phyloP scores from a whole-genome alignment of 139 green algal genomes.

The Auxenochlorella pyrenoidosa region DNA sequence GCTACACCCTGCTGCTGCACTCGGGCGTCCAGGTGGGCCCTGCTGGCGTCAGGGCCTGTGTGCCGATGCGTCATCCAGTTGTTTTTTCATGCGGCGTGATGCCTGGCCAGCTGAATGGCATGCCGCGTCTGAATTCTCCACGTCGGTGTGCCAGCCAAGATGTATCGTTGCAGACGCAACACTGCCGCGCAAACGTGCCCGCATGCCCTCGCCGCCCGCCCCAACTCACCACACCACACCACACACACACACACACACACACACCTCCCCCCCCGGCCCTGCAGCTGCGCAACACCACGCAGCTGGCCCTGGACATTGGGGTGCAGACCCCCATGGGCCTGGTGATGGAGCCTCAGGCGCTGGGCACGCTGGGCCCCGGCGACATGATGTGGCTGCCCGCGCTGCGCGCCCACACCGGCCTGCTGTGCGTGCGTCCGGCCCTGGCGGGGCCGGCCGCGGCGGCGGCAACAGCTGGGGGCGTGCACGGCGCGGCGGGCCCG shows the following conservation, averaged over 20 bases:
- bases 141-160: no score
- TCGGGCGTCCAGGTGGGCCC: slow-evolving; percentile 46
- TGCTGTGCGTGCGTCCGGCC: slow-evolving; percentile 53
- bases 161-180: no score
- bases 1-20: slow-evolving; percentile 54
- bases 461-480: no score
- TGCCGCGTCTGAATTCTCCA: no score
- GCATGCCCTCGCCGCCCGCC: no score
- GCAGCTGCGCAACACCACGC: slow-evolving; percentile 58
- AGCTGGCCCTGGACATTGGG: slow-evolving; percentile 52
- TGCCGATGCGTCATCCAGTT: no score
- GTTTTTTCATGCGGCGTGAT: background rate
- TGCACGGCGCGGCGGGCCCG: no score
- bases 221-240: background rate
- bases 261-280: background rate
- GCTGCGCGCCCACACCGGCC: slow-evolving; percentile 15
- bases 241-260: background rate
- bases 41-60: no score
- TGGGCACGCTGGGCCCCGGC: slow-evolving; percentile 48
- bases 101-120: background rate
- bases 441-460: background rate
- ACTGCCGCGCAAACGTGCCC: no score
- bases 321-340: slow-evolving; percentile 11
- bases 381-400: slow-evolving; percentile 58
- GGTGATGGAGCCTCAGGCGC: slow-evolving; percentile 24